Evolutionary conservation across 352 stramenopile genomes (phyloP).

Genomic region (Globisporangium solare): DNA sequence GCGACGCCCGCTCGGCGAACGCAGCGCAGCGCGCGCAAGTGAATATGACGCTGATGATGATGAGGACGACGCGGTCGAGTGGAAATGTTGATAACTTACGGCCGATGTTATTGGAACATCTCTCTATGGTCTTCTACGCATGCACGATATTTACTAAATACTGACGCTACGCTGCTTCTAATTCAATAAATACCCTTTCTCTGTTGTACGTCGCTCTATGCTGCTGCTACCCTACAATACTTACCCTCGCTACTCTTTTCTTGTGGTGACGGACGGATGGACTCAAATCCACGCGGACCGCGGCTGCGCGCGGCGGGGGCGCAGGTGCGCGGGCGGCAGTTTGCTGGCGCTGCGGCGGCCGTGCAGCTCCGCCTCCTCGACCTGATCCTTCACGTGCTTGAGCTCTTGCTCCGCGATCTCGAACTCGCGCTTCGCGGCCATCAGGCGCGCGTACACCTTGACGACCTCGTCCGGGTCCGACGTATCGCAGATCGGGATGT

Average conservation of each 20-base stretch:
- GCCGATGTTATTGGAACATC: neutral
- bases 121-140: conserved; percentile 5
- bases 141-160: conserved; percentile 18
- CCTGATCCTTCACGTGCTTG: conserved; percentile 16
- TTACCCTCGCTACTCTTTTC: neutral
- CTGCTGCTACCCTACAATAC: too few relatives aligned
- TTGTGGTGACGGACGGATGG: too few relatives aligned
- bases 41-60: too few relatives aligned
- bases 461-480: conserved; percentile 14
- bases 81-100: conserved; percentile 11
- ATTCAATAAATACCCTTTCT: conserved; percentile 3
- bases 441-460: conserved; percentile 18
- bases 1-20: too few relatives aligned
- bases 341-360: conserved; percentile 12
- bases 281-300: conserved; percentile 8
- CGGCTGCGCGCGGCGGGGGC: conserved; percentile 7
- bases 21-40: too few relatives aligned
- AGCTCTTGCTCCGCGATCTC: conserved; percentile 17
- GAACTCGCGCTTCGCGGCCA: conserved; percentile 16
- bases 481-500: conserved; percentile 14
- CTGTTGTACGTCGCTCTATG: too few relatives aligned
- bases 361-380: conserved; percentile 9
- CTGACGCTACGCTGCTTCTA: conserved; percentile 6
- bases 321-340: conserved; percentile 8
- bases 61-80: too few relatives aligned